Base-by-base conservation (phyloP, 1,139 yeast genomes). In the Protomyces inundatus region DNA sequence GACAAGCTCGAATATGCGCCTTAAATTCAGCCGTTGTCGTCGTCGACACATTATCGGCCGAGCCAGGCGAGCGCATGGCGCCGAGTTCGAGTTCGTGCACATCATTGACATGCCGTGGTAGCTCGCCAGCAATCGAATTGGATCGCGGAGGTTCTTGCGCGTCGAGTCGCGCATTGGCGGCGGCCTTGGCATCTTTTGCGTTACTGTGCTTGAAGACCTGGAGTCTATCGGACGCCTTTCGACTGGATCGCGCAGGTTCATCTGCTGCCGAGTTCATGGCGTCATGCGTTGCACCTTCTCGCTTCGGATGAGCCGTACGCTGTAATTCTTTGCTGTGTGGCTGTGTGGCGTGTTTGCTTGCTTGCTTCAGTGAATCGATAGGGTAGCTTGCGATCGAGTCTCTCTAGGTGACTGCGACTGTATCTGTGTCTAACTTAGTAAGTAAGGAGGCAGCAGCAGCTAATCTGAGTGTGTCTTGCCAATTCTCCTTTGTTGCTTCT, bases 171-270 rank as follows among this genome's bases (percentile, higher is more conserved):
- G 35, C 9, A 12, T 45, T 16, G 16, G 9, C 50, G 7, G 23
- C 50, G 23, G 14, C 23, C 9, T 45, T 10, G n/a, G 14, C n/a
- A 14, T 35, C 46, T 12, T 60, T 55, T 6, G 37, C 14, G n/a
- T 50, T 50, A 35, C 55, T 48, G 46, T 55, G 46, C 30, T 61
- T 61, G 64, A 61, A 61, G 12, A 61, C 55, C 12, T 61, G 56
- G 3, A 61, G 45, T 46, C 64, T 61, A 30, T 55, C 50, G 10
- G 56, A 50, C 6, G 64, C 64, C 33, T 61, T 61, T 6, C 64
- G 64, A 5, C 61, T 45, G 12, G 55, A 52, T 40, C 64, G 54
- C 35, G 54, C 64, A 32, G 50, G 54, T 46, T 60, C 64, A 53
- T 60, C 59, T 14, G 48, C 5, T 14, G 48, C n/a, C 10, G 30